Conservation (phyloP, 441 rosid species). For the Hura crepitans region DNA sequence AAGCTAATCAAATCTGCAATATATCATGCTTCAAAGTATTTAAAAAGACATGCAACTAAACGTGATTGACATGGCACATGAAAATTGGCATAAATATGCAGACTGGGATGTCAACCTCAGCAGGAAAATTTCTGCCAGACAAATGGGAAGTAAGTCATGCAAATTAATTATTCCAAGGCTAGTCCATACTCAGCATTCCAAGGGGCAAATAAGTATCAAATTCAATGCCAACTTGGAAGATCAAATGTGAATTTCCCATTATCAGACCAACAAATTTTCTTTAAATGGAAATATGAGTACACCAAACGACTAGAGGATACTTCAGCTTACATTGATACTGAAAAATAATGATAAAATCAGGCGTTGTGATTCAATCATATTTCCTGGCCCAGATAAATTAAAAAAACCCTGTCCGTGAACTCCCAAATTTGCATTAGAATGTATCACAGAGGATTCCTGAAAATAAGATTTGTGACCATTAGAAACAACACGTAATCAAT, state of each 20-base stretch:
- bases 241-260: not conserved
- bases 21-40: not conserved
- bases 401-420: conserved; percentile 85
- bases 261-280: not conserved
- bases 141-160: conserved; percentile 2
- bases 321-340: conserved; percentile 63
- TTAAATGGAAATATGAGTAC: not conserved
- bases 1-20: not conserved
- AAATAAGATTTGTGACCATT: conserved; percentile 11
- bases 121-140: not conserved
- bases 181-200: not conserved
- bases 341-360: conserved; percentile 71
- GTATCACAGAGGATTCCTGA: conserved; percentile 85
- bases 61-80: not conserved
- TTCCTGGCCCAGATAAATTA: conserved; percentile 77
- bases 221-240: conserved; percentile 3
- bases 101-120: not conserved
- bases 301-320: conserved; percentile 12
- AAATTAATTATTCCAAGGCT: not conserved
- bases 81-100: not conserved
- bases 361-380: conserved; percentile 79
- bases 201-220: not conserved
- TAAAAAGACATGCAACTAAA: not conserved
- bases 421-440: conserved; percentile 87
- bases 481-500: conserved; percentile 17